A percentile compares a stretch with the other conserved stretches of the same genome.
Evolutionary conservation across 2,329 filamentous ascomycete species (phyloP).

Genomic region (Elsinoe batatas): DNA sequence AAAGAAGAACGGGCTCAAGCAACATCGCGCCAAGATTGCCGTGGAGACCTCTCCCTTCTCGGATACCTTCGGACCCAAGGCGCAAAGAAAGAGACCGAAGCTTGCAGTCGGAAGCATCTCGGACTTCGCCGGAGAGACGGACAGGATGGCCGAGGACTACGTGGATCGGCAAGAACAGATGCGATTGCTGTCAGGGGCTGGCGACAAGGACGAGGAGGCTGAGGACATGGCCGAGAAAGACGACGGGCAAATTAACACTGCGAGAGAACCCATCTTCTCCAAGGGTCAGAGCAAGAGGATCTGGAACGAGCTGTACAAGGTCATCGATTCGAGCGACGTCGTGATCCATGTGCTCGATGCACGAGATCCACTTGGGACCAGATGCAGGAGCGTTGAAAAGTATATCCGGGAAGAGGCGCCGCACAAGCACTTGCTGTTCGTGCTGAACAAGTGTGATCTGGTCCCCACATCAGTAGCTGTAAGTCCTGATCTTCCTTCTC

Average conservation of each 20-base stretch:
- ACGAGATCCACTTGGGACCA: constrained; percentile 77
- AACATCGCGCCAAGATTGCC: constrained; percentile 88
- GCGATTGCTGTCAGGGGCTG: constrained; percentile 60
- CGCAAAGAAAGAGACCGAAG: constrained; percentile 87
- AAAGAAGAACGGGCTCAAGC: constrained; percentile 68
- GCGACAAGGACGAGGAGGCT: constrained; percentile 20
- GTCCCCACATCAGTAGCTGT: constrained; percentile 89
- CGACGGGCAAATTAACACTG: constrained; percentile 34
- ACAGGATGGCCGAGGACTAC: constrained; percentile 72
- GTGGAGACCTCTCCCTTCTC: constrained; percentile 79
- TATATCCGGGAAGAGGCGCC: constrained; percentile 88
- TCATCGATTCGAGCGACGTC: constrained; percentile 91
- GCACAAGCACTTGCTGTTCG: constrained; percentile 88
- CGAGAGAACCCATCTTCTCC: constrained; percentile 66
- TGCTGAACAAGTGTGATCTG: constrained; percentile 85
- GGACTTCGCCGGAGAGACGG: constrained; percentile 71
- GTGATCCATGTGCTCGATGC: constrained; percentile 92
- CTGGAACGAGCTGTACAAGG: constrained; percentile 89
- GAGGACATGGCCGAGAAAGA: constrained; percentile 15
- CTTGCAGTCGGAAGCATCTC: constrained; percentile 70
- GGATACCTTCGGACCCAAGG: constrained; percentile 87
- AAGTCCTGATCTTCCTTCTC: constrained; percentile 45
- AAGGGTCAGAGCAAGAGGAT: constrained; percentile 95
- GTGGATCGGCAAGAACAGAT: constrained; percentile 71
- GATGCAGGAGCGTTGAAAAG: constrained; percentile 84